Evolutionary conservation across 345 rosid genomes (phyloP), one percentile per base, ranked within the genome.

Genomic region (Gossypium raimondii): DNA sequence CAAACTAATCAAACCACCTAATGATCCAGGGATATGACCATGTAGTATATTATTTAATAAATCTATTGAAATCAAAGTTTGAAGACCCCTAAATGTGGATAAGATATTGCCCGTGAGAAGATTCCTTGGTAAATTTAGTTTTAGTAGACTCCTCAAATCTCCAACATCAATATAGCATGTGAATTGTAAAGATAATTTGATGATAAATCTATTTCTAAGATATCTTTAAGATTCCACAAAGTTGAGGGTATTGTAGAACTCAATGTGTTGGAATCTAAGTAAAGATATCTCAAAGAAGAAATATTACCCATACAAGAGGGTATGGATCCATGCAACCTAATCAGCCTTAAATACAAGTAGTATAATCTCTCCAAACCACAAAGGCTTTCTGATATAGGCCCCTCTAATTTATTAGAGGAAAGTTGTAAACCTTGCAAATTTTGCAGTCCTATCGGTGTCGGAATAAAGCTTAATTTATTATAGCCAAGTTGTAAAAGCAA

Each of bases 11-110:
- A 66, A 38, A 10, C 2, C 18, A 7, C 12, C 58, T 11, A 64
- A 65, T 57, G 62, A 29, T 65, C 44, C 2, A 18, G 57, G 73
- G n/a, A 75, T 79, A 9, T 45, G 6, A 25, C 82, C 68, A 38
- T 38, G 68, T 1, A 63, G 41, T 8, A 9, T 63, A 4, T 63
- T 38, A 3, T 17, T 0, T 8, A 24, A 63, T 17, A 63, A n/a
- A 63, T 63, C 48, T 17, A 63, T 3, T 3, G 16, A 38, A 41
- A 9, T 2, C 8, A 63, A 9, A 63, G 12, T 41, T 63, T 38
- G 2, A 17, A 41, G 24, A n/a, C 25, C 7, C 68, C 50, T 22
- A 63, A 1, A 17, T 63, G 68, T 63, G 41, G 25, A 34, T 2
- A 53, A 34, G 6, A 34, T 34, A 34, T 34, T 0, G 1, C 38